Percentiles rank a stretch among this genome's conserved stretches.
These are phyloP conservation scores for Cymbidium sinense DNA, from an alignment of 106 monocot genomes.

Conservation along the genomic window DNA sequence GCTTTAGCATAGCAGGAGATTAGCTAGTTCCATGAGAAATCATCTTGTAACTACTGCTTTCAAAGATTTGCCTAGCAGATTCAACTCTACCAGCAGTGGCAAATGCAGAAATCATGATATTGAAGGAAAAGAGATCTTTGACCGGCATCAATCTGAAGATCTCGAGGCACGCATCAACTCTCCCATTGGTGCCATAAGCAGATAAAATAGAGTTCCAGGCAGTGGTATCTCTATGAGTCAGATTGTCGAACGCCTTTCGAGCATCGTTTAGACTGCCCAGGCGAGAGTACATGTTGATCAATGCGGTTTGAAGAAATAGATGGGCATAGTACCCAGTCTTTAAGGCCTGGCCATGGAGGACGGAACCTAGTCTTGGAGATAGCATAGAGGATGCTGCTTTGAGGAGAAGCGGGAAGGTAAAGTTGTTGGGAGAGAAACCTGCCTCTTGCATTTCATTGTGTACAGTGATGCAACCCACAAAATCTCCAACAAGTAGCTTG, in stretches of 20 bases:
- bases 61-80: conserved; percentile 17
- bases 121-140: conserved; percentile 33
- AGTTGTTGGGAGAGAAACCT: conserved; percentile 23
- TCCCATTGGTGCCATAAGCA: conserved; percentile 21
- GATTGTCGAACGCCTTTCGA: conserved; percentile 41
- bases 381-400: conserved; percentile 19
- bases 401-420: conserved; percentile 50
- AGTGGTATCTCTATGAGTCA: conserved; percentile 37
- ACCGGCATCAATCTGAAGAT: conserved; percentile 32
- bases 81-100: conserved; percentile 22
- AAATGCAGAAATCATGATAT: conserved; percentile 21
- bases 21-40: conserved; percentile 42
- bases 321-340: conserved; percentile 29
- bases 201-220: conserved; percentile 33
- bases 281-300: conserved; percentile 33
- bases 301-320: conserved; percentile 35
- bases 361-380: background rate
- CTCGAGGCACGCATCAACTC: conserved; percentile 7
- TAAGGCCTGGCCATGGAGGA: conserved; percentile 33
- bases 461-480: background rate
- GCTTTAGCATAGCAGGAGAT: conserved; percentile 27
- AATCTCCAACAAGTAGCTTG: background rate
- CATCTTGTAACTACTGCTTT: conserved; percentile 12
- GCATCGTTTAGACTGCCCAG: conserved; percentile 15
- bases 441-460: background rate